Base-by-base conservation (phyloP, 352 stramenopile species). In the Phytopythium mirpurense region DNA sequence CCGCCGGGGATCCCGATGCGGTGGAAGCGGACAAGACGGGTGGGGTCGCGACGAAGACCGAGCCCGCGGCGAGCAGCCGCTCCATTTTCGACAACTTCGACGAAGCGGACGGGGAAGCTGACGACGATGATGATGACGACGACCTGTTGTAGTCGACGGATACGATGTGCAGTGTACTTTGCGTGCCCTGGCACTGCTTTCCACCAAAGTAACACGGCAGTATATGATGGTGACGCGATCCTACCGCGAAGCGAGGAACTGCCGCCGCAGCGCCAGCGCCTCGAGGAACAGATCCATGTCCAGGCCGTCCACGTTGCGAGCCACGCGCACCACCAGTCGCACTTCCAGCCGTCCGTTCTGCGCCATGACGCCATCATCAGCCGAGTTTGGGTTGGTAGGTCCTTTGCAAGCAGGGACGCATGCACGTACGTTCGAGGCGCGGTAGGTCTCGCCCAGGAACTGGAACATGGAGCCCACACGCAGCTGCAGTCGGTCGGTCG, bases 271-370 rank as follows among this genome's bases (percentile, higher is more conserved):
- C 50, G 76, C 74, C 15, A 94, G 51, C 26, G 81, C 70, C 41
- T 92, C 65, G 2, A 89, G 59, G 41, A 92, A 94, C 37, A 94
- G 56, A 51, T 90, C 71, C 9, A 91, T 84, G 54, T 94, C 83
- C 47, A 94, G 63, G 23, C 70, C 84, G 52, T 91, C 79, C 35
- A 94, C 83, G 47, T 92, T 91, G 27, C 83, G 78, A 15, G 64
- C 65, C 12, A 94, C 78, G 5, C 81, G 69, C 23, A 79, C 83
- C n/a, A 79, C 68, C 23, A 94, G 53, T 57, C 70, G 81, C 27
- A 90, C 60, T 51, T 91, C 63, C 5, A 51, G 52, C 34, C 60
- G 45, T 19, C 56, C 57, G 23, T 40, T 59, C 57, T 59, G 21
- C 42, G 41, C 51, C 70, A 43, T 23, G 24, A 16, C 31, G 44